Evolutionary conservation across 306 rosid species (phyloP), one percentile per base, ranked within the genome.

Genomic region (Dryas octopetala): DNA sequence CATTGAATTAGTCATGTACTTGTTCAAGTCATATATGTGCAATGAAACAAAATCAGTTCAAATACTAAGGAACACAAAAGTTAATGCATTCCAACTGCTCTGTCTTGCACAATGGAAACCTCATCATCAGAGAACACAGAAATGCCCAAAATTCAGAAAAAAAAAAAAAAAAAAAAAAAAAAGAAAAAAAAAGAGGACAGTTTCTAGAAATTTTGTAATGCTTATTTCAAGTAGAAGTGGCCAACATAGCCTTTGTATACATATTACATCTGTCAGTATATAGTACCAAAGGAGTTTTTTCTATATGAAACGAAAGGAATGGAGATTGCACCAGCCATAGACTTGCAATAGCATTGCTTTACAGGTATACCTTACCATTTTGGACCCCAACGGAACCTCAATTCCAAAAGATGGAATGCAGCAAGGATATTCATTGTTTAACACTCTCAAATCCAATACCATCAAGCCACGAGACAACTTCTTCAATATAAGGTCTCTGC

Each of bases 401-500:
- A 32, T 75, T 73, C 40, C 57, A 50, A 43, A 41, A 54, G 28
- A 26, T 55, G 38, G 54, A n/a, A 44, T 17, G 54, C 63, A 77
- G 65, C 69, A 75, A 75, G 73, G 38, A 72, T 64, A 45, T 67
- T 74, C 78, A 86, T 41, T 80, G 85, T 70, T 67, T 79, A 68
- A 53, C 72, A 55, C 41, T 82, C 66, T 80, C 79, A 78, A 75
- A 87, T 68, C 80, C 84, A n/a, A 86, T 80, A 84, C 81, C 78
- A 75, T 86, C 89, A 76, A 91, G 94, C 94, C 89, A 83, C 13
- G 83, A 86, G 76, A 86, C 90, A 77, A 87, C 94, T 65, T 76
- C 84, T 82, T 87, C 91, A 71, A 89, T 91, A 43, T 75, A 81
- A n/a, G 94, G 97, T 59, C 97, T 87, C 76, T 81, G 85, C 74